Conservation (phyloP, 1,139 yeast genomes). For the Lodderomyces elongisporus region DNA sequence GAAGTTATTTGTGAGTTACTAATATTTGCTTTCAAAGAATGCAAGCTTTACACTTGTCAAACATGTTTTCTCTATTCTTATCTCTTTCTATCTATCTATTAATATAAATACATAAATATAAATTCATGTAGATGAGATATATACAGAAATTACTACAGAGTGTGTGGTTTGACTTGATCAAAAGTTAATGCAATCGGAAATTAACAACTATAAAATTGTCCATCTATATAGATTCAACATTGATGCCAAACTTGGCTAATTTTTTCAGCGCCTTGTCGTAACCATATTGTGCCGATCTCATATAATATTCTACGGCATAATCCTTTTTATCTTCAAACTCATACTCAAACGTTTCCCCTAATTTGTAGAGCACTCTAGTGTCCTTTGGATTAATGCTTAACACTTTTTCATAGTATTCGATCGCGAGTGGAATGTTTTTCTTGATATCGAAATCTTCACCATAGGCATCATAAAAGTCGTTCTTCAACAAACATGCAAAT, state of each 20-base stretch:
- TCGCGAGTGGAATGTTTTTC: slow-evolving; percentile 27
- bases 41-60: too few species aligned
- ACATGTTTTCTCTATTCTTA: too few species aligned
- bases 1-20: too few species aligned
- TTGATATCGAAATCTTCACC: slow-evolving; percentile 37
- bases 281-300: slow-evolving; percentile 38
- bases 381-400: slow-evolving; percentile 30
- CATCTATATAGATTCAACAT: too few species aligned
- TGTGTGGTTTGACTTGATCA: too few species aligned
- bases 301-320: slow-evolving; percentile 33
- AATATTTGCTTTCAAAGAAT: too few species aligned
- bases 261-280: slow-evolving; percentile 43
- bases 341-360: slow-evolving; percentile 40
- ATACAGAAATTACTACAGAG: too few species aligned
- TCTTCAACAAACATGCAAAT: slow-evolving; percentile 38
- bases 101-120: too few species aligned
- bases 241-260: slow-evolving; percentile 15
- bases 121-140: too few species aligned
- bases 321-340: slow-evolving; percentile 16
- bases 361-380: slow-evolving; percentile 32
- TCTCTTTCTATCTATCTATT: too few species aligned
- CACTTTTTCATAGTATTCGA: slow-evolving; percentile 30
- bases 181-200: too few species aligned
- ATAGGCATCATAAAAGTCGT: slow-evolving; percentile 28
- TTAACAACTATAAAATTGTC: too few species aligned